phyloP scores from a whole-genome alignment of 257 asterid genomes.

The Datura wrightii region DNA sequence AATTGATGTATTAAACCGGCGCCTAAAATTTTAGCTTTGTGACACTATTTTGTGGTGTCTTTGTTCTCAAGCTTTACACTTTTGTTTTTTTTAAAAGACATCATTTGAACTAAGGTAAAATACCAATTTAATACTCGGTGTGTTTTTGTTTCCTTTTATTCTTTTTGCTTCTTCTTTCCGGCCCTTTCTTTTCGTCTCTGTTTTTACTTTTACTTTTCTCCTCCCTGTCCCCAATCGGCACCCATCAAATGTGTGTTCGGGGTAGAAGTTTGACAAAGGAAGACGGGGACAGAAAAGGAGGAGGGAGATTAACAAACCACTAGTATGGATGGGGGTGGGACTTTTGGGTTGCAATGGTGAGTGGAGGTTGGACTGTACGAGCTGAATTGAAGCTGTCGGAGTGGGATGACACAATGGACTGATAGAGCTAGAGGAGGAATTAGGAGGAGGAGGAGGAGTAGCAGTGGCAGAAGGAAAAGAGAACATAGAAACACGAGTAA shows the following conservation, averaged over 20 bases:
- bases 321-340: background rate
- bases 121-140: background rate
- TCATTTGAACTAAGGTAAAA: background rate
- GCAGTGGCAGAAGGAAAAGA: background rate
- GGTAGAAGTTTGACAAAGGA: background rate
- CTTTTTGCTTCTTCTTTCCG: background rate
- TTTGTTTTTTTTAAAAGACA: background rate
- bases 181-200: background rate
- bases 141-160: background rate
- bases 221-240: background rate
- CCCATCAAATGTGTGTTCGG: slow-evolving; percentile 5
- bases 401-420: slow-evolving; percentile 1
- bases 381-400: background rate
- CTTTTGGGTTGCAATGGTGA: slow-evolving; percentile 1
- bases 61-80: background rate
- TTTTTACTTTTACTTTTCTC: background rate
- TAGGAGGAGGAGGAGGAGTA: background rate
- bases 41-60: slow-evolving; percentile 4
- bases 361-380: background rate
- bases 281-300: background rate
- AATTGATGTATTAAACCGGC: background rate
- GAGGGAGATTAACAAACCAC: background rate
- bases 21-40: background rate
- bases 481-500: background rate
- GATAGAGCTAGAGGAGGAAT: background rate